Base-by-base conservation (phyloP, 2,329 filamentous ascomycete genomes). In the Colletotrichum sp. region DNA sequence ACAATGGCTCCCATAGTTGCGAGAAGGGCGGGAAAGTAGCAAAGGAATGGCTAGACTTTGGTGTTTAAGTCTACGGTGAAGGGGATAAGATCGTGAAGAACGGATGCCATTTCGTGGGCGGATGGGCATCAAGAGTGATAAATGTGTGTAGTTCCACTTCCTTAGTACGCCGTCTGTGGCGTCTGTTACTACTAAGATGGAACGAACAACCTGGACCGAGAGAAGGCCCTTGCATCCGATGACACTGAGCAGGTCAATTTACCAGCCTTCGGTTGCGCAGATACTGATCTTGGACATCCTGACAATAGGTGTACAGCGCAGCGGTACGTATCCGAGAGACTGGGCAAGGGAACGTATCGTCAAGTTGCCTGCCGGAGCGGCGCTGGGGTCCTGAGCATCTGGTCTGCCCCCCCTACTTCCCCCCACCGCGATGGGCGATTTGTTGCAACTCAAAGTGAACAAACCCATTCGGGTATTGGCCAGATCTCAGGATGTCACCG, bases 391-490 rank as follows among this genome's bases (percentile, higher is more conserved):
- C 55, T 56, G 62, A 56, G 70, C 70, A 58, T 65, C 65, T 73
- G 62, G 65, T 68, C n/a, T 58, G 34, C 64, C 70, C 52, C 34
- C 24, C 70, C 64, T 30, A 34, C 21, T 43, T 21, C 52, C 52
- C 60, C 64, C 56, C 64, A 43, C 64, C 58, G 30, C 52, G 43
- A 69, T 65, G 43, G 70, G 43, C 58, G 73, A 75, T 68, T 65
- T 69, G 73, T 58, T 73, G 70, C 64, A 75, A 75, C 73, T 75
- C 70, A 75, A 75, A 75, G 55, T 32, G 70, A 69, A 73, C 48
- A 73, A 34, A 58, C 61, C 32, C 21, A 34, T 34, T 32, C 73
- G 15, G 34, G 26, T 43, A 73, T 72, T 75, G 73, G 73, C 64
- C 58, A 73, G 34, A 73, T 75, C 64, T 68, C 43, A 68, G 70